Conservation (phyloP, 192 early-diverging fungal genomes). For the Helicostylum pulchrum region DNA sequence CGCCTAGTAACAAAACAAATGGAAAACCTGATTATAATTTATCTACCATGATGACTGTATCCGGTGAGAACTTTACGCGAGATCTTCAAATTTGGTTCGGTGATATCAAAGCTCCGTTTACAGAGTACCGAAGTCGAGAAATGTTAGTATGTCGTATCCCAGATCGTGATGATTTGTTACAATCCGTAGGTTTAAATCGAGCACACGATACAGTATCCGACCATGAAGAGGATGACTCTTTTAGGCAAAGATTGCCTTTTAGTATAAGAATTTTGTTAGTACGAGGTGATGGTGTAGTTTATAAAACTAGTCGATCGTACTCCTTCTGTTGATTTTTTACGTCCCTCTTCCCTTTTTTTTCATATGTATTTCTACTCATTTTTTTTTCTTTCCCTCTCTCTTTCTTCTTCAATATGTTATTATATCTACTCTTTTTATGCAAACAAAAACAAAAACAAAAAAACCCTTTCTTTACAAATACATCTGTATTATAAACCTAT, state of each 20-base stretch:
- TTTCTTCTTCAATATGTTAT: no score
- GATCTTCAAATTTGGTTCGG: constrained; percentile 66
- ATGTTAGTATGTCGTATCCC: constrained; percentile 44
- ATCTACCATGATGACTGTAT: constrained; percentile 31
- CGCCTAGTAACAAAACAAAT: constrained; percentile 1
- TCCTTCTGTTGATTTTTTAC: constrained; percentile 10
- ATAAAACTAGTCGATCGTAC: constrained; percentile 27
- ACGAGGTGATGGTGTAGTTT: constrained; percentile 38
- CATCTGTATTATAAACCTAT: no score
- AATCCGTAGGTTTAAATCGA: constrained; percentile 6
- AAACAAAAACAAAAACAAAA: no score
- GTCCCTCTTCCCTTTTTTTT: not conserved
- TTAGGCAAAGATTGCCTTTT: constrained; percentile 24
- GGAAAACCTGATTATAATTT: not conserved
- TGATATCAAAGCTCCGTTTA: constrained; percentile 19
- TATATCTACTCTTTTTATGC: no score
- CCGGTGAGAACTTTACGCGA: constrained; percentile 63
- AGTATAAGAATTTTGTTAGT: constrained; percentile 31
- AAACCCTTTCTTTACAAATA: no score
- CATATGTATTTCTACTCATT: no score
- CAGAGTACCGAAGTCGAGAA: constrained; percentile 40
- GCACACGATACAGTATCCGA: not conserved
- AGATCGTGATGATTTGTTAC: constrained; percentile 1
- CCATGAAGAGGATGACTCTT: constrained; percentile 6
- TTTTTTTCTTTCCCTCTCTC: no score